Percentiles rank a stretch among this genome's conserved stretches.
Conservation (phyloP, 2,329 filamentous ascomycete genomes). For the Dryadomyces quercivorus region DNA sequence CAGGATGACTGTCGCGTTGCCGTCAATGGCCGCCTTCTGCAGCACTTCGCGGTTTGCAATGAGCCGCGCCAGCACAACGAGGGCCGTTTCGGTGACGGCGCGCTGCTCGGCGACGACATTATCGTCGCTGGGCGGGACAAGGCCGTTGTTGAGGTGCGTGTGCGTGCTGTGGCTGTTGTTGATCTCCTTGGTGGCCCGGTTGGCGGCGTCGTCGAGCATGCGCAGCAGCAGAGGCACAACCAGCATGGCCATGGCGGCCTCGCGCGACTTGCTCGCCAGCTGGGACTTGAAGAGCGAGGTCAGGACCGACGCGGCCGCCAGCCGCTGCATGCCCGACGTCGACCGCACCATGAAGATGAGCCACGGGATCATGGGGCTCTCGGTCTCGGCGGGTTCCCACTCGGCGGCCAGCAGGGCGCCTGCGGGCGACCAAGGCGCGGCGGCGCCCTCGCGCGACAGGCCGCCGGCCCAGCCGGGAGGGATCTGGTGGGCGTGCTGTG, state of each 20-base stretch:
- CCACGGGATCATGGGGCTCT: conserved; percentile 63
- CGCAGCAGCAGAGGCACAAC: conserved; percentile 60
- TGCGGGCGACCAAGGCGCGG: conserved; percentile 12
- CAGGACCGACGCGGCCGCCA: conserved; percentile 59
- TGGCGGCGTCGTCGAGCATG: conserved; percentile 27
- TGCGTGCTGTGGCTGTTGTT: neutral
- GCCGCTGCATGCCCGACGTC: conserved; percentile 42
- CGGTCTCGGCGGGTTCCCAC: conserved; percentile 41
- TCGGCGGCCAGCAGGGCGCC: neutral
- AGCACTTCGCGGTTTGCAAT: conserved; percentile 67
- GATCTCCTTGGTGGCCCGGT: conserved; percentile 2
- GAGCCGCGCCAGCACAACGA: conserved; percentile 64
- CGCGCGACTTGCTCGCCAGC: conserved; percentile 50
- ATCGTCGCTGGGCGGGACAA: conserved; percentile 19
- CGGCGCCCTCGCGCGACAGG: conserved; percentile 5
- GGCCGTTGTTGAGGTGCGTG: neutral
- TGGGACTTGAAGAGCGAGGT: conserved; percentile 58
- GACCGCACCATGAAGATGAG: conserved; percentile 53
- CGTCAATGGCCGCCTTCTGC: conserved; percentile 71
- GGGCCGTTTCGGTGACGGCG: conserved; percentile 55
- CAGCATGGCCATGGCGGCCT: conserved; percentile 51
- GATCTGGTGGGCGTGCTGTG: conserved; percentile 13
- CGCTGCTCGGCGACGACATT: conserved; percentile 28
- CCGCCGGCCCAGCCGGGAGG: conserved; percentile 1
- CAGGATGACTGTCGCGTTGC: conserved; percentile 32